These are phyloP conservation scores for Chalciporus sphaerocephalus DNA, from an alignment of 768 basidiomycete species.

Conservation along the genomic window DNA sequence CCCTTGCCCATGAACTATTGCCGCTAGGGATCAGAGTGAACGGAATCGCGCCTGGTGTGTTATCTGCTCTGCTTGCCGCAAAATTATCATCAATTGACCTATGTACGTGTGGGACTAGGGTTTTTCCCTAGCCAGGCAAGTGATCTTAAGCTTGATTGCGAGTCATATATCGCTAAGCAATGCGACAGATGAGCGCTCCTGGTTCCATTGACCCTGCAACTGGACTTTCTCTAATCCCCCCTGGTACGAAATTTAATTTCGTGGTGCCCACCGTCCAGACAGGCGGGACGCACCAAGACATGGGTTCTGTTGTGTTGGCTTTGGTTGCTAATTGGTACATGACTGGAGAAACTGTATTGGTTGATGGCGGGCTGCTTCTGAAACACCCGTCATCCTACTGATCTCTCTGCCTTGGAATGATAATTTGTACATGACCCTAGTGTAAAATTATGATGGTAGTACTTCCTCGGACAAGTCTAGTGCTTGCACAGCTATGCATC, in stretches of 20 bases:
- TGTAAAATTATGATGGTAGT: too few relatives aligned
- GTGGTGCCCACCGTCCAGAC: constrained; percentile 32
- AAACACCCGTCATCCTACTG: constrained; percentile 38
- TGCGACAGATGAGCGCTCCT: constrained; percentile 29
- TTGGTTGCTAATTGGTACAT: constrained; percentile 46
- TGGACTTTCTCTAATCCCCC: constrained; percentile 23
- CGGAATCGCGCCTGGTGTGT: constrained; percentile 42
- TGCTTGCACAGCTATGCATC: neutral
- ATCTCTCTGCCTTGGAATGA: too few relatives aligned
- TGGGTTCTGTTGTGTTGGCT: constrained; percentile 41
- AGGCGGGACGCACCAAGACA: constrained; percentile 36
- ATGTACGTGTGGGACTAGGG: constrained; percentile 11
- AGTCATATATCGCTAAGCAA: neutral
- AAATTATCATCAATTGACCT: constrained; percentile 32
- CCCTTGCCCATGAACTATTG: constrained; percentile 45
- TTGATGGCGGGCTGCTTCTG: constrained; percentile 44
- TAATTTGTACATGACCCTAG: too few relatives aligned
- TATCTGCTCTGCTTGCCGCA: constrained; percentile 4
- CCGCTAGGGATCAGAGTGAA: constrained; percentile 47
- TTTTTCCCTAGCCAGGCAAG: neutral
- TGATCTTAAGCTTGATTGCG: neutral
- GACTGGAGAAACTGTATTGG: constrained; percentile 45
- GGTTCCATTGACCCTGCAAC: constrained; percentile 20
- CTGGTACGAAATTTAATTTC: constrained; percentile 23
- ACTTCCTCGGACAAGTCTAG: too few relatives aligned